Conservation (phyloP, 2,329 filamentous ascomycete species). For the Fusarium setosum region DNA sequence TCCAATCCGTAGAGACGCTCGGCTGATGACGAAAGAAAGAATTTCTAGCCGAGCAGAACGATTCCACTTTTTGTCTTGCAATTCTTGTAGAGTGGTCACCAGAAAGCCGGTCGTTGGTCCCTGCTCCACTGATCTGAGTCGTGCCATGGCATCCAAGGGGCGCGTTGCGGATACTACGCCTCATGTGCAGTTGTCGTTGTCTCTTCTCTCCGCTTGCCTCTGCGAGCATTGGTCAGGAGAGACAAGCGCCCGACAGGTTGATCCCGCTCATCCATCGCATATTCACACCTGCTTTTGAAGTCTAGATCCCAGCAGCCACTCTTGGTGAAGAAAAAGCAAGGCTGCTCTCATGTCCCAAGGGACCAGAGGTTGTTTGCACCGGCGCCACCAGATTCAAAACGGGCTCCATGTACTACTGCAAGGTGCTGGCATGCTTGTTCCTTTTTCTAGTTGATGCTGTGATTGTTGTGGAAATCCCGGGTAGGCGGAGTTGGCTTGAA, state of each 20-base stretch:
- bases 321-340: slow-evolving; percentile 32
- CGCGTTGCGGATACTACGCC: slow-evolving; percentile 30
- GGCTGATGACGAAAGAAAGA: slow-evolving; percentile 18
- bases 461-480: slow-evolving; percentile 12
- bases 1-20: slow-evolving; percentile 11
- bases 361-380: slow-evolving; percentile 10
- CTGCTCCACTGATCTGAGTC: slow-evolving; percentile 11
- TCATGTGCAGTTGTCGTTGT: slow-evolving; percentile 29
- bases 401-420: slow-evolving; percentile 12
- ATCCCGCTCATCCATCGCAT: slow-evolving; percentile 11
- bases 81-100: slow-evolving; percentile 4
- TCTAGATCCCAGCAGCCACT: slow-evolving; percentile 17
- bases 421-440: slow-evolving; percentile 7
- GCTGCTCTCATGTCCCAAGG: slow-evolving; percentile 4
- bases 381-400: slow-evolving; percentile 6
- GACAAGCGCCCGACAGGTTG: neutral
- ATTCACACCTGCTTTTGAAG: slow-evolving; percentile 8
- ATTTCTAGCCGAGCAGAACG: slow-evolving; percentile 6
- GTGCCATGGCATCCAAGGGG: slow-evolving; percentile 20
- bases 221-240: slow-evolving; percentile 8
- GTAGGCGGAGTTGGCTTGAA: slow-evolving; percentile 7
- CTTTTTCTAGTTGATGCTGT: slow-evolving; percentile 7
- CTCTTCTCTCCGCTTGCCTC: slow-evolving; percentile 37
- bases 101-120: slow-evolving; percentile 9
- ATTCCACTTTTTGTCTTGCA: slow-evolving; percentile 14